Evolutionary conservation across 441 rosid species (phyloP).

Genomic region (Cnidoscolus chayamansa): DNA sequence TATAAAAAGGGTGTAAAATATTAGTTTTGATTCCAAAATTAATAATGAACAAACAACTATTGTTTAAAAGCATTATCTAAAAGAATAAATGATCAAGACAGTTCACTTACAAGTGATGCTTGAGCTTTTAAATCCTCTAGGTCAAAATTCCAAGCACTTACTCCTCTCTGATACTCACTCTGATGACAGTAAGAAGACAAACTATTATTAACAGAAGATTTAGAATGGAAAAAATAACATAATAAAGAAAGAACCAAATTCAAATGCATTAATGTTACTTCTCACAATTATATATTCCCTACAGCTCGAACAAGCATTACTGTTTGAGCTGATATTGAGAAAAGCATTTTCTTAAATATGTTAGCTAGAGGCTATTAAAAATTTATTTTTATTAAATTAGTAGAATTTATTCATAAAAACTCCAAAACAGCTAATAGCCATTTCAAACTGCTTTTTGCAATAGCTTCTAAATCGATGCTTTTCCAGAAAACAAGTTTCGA

Average conservation of each 20-base stretch:
- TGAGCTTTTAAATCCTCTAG: slow-evolving; percentile 89
- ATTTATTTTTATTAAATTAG: too few species aligned
- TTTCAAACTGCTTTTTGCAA: too few species aligned
- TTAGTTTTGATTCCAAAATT: slow-evolving; percentile 10
- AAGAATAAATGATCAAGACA: slow-evolving; percentile 15
- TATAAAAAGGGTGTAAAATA: slow-evolving; percentile 29
- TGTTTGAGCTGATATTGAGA: too few species aligned
- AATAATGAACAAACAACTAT: slow-evolving; percentile 17
- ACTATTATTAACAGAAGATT: not conserved
- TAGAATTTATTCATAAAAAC: too few species aligned
- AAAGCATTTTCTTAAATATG: too few species aligned
- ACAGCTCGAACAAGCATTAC: slow-evolving; percentile 4
- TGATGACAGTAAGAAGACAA: slow-evolving; percentile 35
- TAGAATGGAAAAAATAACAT: not conserved
- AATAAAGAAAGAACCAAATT: not conserved
- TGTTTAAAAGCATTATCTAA: slow-evolving; percentile 2
- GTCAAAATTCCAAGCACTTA: slow-evolving; percentile 99
- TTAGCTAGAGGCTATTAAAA: too few species aligned
- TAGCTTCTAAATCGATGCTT: too few species aligned
- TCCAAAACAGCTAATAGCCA: too few species aligned
- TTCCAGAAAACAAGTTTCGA: too few species aligned
- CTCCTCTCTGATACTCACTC: slow-evolving; percentile 98
- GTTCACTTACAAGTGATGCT: slow-evolving; percentile 71
- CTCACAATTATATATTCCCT: not conserved
- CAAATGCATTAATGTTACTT: not conserved